phyloP scores from a whole-genome alignment of 2,329 filamentous ascomycete genomes.

The Karstenula rhodostoma region DNA sequence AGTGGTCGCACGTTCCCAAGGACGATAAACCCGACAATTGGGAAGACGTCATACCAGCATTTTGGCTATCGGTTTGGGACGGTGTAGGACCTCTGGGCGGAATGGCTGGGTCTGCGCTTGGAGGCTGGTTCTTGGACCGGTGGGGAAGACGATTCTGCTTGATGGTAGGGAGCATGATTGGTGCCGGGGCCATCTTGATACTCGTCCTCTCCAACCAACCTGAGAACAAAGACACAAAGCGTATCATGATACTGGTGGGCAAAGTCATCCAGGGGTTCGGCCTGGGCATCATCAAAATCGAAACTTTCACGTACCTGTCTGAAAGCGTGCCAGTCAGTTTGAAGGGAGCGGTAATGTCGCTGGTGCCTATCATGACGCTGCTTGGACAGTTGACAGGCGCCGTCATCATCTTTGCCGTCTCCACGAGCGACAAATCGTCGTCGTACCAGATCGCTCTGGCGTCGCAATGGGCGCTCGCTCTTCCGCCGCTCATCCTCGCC shows the following conservation, averaged over 20 bases:
- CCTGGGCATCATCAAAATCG: conserved; percentile 53
- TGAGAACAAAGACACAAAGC: conserved; percentile 35
- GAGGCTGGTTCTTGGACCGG: conserved; percentile 53
- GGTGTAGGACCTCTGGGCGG: conserved; percentile 51
- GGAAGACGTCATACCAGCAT: conserved; percentile 46
- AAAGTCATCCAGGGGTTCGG: conserved; percentile 54
- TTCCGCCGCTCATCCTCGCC: conserved; percentile 50
- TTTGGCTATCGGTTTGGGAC: conserved; percentile 58
- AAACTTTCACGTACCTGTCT: conserved; percentile 57
- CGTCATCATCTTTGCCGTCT: conserved; percentile 48
- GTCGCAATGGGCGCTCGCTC: conserved; percentile 52
- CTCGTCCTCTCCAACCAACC: conserved; percentile 46
- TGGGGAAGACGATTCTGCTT: conserved; percentile 51
- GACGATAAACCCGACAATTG: not conserved
- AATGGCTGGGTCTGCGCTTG: conserved; percentile 50
- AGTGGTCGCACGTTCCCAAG: not conserved
- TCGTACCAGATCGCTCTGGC: conserved; percentile 50
- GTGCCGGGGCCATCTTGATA: conserved; percentile 49
- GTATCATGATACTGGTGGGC: conserved; percentile 53
- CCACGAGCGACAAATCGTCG: conserved; percentile 23
- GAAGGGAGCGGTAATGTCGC: conserved; percentile 54
- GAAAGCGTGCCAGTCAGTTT: conserved; percentile 54
- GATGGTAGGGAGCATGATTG: conserved; percentile 48
- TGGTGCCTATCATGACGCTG: conserved; percentile 56
- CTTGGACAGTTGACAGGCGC: conserved; percentile 56